A percentile compares a stretch with the other conserved stretches of the same genome.
These are phyloP conservation scores for Neurospora africana DNA, from an alignment of 495 filamentous ascomycete species.

Conservation along the genomic window DNA sequence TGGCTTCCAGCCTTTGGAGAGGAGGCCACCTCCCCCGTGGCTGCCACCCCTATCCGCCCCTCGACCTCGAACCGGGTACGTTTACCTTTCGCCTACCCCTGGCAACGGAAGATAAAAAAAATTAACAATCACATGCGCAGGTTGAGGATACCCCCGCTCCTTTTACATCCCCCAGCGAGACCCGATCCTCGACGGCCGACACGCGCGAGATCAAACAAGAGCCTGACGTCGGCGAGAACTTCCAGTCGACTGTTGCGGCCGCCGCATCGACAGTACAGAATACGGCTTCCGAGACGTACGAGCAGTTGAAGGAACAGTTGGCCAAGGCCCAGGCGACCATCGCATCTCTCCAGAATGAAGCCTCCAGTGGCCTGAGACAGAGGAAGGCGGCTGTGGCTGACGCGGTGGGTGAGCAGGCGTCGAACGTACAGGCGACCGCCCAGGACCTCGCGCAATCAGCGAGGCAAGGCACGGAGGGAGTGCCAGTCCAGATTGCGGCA, in stretches of 20 bases:
- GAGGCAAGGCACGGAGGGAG: slow-evolving; percentile 56
- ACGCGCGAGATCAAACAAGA: slow-evolving; percentile 32
- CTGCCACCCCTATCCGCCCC: slow-evolving; percentile 18
- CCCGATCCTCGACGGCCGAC: slow-evolving; percentile 20
- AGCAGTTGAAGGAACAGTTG: slow-evolving; percentile 62
- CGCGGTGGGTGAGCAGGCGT: slow-evolving; percentile 30
- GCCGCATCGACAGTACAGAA: slow-evolving; percentile 23
- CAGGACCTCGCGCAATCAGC: slow-evolving; percentile 40
- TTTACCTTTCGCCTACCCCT: background rate
- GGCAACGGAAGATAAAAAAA: background rate
- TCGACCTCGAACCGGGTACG: slow-evolving; percentile 20
- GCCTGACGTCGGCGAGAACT: slow-evolving; percentile 19
- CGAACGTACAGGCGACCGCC: slow-evolving; percentile 31
- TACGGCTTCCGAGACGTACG: slow-evolving; percentile 31
- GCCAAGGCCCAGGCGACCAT: slow-evolving; percentile 68
- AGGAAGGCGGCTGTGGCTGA: slow-evolving; percentile 48
- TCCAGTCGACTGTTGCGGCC: slow-evolving; percentile 23
- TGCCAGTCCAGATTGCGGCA: slow-evolving; percentile 79
- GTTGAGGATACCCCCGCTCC: slow-evolving; percentile 21
- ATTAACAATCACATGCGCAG: slow-evolving; percentile 5
- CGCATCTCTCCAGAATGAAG: slow-evolving; percentile 55
- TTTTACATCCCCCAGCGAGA: slow-evolving; percentile 5
- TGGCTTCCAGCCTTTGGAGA: slow-evolving; percentile 47
- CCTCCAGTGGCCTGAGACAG: slow-evolving; percentile 53
- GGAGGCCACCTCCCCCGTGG: slow-evolving; percentile 5